Conservation (phyloP, 2,329 filamentous ascomycete species). For the Knufia fluminis region DNA sequence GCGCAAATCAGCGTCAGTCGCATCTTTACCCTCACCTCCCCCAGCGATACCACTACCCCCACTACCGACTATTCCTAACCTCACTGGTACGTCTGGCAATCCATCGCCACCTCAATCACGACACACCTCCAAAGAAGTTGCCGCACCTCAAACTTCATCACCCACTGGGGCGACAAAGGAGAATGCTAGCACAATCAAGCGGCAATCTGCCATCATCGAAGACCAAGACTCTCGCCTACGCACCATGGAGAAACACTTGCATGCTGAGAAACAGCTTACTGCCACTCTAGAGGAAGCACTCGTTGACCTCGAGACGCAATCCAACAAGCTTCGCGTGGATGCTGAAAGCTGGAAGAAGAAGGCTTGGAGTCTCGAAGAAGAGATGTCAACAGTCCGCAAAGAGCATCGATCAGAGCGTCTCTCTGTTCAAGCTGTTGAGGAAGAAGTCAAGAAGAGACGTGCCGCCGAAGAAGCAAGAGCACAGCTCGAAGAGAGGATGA, state of each 20-base stretch:
- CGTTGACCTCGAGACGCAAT: constrained; percentile 83
- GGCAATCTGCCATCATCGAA: constrained; percentile 65
- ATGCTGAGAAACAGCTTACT: constrained; percentile 92
- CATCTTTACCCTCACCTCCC: constrained; percentile 82
- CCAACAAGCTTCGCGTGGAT: constrained; percentile 83
- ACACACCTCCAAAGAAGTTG: constrained; percentile 73
- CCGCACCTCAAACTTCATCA: constrained; percentile 13
- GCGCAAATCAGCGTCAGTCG: constrained; percentile 74
- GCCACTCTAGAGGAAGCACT: constrained; percentile 91
- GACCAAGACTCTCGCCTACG: constrained; percentile 92
- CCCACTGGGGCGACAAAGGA: constrained; percentile 12
- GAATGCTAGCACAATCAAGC: constrained; percentile 29
- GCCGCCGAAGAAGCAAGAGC: constrained; percentile 82
- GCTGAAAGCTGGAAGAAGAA: constrained; percentile 87
- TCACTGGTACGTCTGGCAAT: constrained; percentile 40
- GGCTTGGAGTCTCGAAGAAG: constrained; percentile 63
- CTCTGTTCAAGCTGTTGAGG: constrained; percentile 81
- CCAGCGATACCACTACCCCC: constrained; percentile 94
- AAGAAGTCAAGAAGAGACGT: constrained; percentile 85
- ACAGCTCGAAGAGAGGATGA: constrained; percentile 91
- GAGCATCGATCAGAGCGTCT: constrained; percentile 51
- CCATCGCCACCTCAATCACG: constrained; percentile 53
- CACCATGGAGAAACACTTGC: constrained; percentile 92
- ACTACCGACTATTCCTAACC: constrained; percentile 55
- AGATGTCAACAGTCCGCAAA: constrained; percentile 44